These are phyloP conservation scores for Crithidia thermophila DNA, from an alignment of 208 protist species.

Conservation along the genomic window DNA sequence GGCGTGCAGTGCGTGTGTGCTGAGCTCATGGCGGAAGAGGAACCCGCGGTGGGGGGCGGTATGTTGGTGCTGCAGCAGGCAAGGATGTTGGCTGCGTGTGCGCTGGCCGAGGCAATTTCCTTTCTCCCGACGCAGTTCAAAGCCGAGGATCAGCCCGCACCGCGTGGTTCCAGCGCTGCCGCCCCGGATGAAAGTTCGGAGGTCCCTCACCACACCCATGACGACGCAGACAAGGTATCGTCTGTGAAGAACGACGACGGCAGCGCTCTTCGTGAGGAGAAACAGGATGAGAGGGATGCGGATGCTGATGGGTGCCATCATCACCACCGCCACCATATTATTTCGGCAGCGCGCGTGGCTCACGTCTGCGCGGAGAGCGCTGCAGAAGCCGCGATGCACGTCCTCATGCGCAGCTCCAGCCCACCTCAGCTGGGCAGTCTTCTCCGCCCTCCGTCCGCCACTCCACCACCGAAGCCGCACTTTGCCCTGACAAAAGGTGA, in stretches of 20 bases:
- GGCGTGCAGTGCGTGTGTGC: slow-evolving; percentile 9
- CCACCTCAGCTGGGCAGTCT: slow-evolving; percentile 19
- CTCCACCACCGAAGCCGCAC: neutral
- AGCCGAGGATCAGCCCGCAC: neutral
- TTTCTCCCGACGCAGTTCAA: slow-evolving; percentile 26
- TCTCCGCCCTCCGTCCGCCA: neutral
- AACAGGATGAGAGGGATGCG: neutral
- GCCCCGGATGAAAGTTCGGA: no score
- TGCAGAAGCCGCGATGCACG: slow-evolving; percentile 17
- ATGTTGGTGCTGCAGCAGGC: neutral
- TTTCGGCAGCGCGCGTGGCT: neutral
- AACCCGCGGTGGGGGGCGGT: neutral
- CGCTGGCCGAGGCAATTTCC: slow-evolving; percentile 20
- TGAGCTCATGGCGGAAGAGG: neutral
- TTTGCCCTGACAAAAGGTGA: neutral
- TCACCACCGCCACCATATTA: neutral
- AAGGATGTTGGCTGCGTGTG: slow-evolving; percentile 20
- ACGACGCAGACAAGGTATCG: no score
- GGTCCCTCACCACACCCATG: no score
- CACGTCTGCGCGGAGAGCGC: slow-evolving; percentile 21
- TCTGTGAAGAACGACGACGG: neutral
- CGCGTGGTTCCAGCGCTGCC: neutral
- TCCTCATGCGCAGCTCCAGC: slow-evolving; percentile 16
- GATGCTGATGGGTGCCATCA: no score
- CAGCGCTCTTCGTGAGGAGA: neutral